Percentiles rank a stretch among this genome's conserved stretches.
phyloP scores from a whole-genome alignment of 306 rosid genomes.

The Vigna radiata region DNA sequence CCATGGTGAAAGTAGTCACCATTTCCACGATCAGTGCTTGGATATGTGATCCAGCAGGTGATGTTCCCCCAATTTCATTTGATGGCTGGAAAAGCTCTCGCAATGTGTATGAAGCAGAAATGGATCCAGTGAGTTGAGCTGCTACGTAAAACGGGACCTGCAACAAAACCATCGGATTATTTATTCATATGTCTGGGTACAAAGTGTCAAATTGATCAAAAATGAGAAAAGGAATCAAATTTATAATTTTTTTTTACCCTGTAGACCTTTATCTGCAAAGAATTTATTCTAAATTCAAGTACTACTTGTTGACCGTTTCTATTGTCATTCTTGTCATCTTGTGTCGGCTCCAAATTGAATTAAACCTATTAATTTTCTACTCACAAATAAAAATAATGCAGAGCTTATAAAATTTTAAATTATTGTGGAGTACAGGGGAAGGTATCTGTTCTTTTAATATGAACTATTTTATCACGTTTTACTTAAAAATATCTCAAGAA shows the following conservation, averaged over 20 bases:
- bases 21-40: conserved; percentile 79
- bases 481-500: background rate
- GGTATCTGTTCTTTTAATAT: background rate
- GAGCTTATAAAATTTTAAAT: background rate
- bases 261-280: background rate
- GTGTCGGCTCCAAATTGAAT: background rate
- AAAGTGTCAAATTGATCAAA: background rate
- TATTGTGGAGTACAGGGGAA: background rate
- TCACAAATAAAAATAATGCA: background rate
- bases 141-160: conserved; percentile 81
- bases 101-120: conserved; percentile 73
- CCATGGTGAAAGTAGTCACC: conserved; percentile 72
- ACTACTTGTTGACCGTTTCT: background rate
- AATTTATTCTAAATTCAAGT: conserved; percentile 11
- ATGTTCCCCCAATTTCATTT: conserved; percentile 59
- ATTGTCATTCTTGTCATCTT: conserved; percentile 12
- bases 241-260: background rate
- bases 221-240: conserved; percentile 1
- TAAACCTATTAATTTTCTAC: background rate
- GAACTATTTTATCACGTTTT: background rate
- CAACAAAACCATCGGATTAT: background rate
- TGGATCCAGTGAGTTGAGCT: conserved; percentile 77
- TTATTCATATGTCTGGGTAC: background rate
- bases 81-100: conserved; percentile 58
- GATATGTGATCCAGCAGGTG: conserved; percentile 62